phyloP scores from a whole-genome alignment of 768 basidiomycete genomes.

The Serendipita vermifera region DNA sequence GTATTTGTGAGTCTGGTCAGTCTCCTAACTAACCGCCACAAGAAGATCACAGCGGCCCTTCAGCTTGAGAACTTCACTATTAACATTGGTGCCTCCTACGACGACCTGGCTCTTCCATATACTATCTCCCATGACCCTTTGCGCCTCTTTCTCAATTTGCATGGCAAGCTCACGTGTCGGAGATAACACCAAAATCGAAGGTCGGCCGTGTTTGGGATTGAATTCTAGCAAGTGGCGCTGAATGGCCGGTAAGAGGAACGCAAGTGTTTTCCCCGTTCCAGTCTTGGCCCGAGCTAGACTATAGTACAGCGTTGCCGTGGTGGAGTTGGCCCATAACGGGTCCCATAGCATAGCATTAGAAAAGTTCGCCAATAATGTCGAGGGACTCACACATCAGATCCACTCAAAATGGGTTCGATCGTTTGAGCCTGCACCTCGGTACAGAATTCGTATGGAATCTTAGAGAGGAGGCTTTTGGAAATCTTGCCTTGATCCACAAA shows the following conservation, averaged over 20 bases:
- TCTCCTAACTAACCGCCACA: conserved; percentile 10
- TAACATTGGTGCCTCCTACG: conserved; percentile 43
- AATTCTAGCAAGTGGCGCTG: conserved; percentile 20
- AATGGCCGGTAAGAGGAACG: conserved; percentile 29
- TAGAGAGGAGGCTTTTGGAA: conserved; percentile 11
- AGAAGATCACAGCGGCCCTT: conserved; percentile 13
- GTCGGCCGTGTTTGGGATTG: conserved; percentile 15
- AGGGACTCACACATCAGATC: conserved; percentile 17
- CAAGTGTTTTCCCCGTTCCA: conserved; percentile 39
- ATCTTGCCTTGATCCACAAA: conserved; percentile 12
- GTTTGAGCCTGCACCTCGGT: conserved; percentile 23
- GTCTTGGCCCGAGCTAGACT: conserved; percentile 17
- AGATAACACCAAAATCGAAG: conserved; percentile 25
- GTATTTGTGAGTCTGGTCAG: conserved; percentile 20
- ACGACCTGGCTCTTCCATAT: conserved; percentile 34
- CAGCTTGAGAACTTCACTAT: conserved; percentile 23
- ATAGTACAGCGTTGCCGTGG: not conserved
- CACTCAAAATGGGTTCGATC: conserved; percentile 17
- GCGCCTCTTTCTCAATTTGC: conserved; percentile 16
- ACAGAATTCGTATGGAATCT: conserved; percentile 20
- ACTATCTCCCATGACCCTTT: conserved; percentile 30
- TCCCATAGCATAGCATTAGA: conserved; percentile 24
- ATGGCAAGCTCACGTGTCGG: conserved; percentile 29
- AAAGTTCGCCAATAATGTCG: not conserved
- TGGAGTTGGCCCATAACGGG: not conserved